These are phyloP conservation scores for Podospora didyma DNA, from an alignment of 495 filamentous ascomycete genomes.

Conservation along the genomic window DNA sequence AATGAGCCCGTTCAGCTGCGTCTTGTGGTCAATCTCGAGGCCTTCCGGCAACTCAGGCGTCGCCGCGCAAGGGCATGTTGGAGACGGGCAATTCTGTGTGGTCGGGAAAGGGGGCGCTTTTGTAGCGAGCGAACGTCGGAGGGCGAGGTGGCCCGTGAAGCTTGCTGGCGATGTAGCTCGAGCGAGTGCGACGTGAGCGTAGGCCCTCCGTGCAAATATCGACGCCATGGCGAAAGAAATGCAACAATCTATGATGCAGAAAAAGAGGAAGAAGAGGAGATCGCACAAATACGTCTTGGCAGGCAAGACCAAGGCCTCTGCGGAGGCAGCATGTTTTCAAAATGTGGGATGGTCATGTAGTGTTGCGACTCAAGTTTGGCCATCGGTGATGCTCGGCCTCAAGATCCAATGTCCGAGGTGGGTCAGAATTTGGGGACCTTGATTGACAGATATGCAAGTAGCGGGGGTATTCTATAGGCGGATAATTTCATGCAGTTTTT, in stretches of 20 bases:
- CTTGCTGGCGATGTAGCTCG: neutral
- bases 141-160: neutral
- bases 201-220: neutral
- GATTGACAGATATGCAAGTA: no score
- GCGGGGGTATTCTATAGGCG: no score
- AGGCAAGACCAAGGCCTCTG: neutral
- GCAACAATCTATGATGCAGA: no score
- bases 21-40: constrained; percentile 71
- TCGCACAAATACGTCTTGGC: neutral
- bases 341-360: no score
- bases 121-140: constrained; percentile 7
- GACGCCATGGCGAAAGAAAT: neutral
- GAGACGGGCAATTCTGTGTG: constrained; percentile 61
- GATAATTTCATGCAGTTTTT: neutral
- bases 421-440: no score
- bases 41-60: constrained; percentile 61
- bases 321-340: neutral
- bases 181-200: neutral
- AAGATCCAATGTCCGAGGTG: no score
- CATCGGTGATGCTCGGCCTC: no score
- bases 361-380: neutral
- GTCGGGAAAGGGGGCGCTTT: constrained; percentile 38
- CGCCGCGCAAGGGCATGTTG: constrained; percentile 65
- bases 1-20: constrained; percentile 68
- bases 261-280: neutral